Evolutionary conservation across 306 rosid species (phyloP).

Genomic region (Dicorynia guianensis): DNA sequence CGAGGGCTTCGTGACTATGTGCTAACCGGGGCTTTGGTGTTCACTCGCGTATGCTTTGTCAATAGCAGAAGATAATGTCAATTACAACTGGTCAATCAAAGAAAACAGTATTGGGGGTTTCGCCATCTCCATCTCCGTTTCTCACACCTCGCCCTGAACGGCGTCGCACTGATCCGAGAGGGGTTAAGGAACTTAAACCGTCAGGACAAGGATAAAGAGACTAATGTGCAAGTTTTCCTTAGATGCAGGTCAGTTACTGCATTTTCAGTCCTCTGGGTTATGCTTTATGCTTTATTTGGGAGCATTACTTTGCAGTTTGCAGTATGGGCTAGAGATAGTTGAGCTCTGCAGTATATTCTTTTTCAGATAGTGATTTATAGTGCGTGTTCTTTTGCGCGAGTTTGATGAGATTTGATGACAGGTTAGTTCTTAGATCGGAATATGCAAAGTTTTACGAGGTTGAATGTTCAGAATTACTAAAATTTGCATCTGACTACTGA

Average conservation of each 20-base stretch:
- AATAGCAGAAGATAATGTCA: conserved; percentile 48
- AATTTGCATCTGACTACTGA: not conserved
- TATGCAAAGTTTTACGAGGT: not conserved
- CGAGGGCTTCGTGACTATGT: not conserved
- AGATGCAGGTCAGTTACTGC: conserved; percentile 79
- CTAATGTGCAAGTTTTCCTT: conserved; percentile 82
- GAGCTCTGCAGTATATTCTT: not conserved
- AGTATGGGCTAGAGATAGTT: no score
- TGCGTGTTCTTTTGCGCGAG: no score
- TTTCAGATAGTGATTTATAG: not conserved
- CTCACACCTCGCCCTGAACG: conserved; percentile 91
- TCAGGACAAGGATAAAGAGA: conserved; percentile 73
- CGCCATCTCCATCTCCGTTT: conserved; percentile 81
- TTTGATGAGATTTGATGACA: no score
- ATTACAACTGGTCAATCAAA: conserved; percentile 76
- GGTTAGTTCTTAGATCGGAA: no score
- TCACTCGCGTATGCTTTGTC: not conserved
- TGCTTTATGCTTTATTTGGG: not conserved
- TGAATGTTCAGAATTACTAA: conserved; percentile 1
- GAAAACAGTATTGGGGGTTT: conserved; percentile 76
- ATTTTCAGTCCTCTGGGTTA: not conserved
- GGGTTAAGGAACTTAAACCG: conserved; percentile 63
- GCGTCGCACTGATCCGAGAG: conserved; percentile 69
- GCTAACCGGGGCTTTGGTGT: conserved; percentile 5
- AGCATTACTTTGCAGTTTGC: conserved; percentile 1